phyloP scores from a whole-genome alignment of 1,139 yeast genomes.

The Suhomyces bokatorum region DNA sequence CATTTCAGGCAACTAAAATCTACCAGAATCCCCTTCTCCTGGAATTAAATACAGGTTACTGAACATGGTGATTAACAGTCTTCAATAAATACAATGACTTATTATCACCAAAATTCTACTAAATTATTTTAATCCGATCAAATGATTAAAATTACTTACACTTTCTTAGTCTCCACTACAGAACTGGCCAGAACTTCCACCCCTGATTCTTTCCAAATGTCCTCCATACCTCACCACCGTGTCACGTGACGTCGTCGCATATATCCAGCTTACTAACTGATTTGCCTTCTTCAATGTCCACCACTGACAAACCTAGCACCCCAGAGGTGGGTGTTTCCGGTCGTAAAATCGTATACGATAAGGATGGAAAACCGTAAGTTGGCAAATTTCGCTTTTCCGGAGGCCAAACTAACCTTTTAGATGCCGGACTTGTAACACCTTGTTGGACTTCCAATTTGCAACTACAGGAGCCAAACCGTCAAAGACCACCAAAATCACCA shows the following conservation, averaged over 20 bases:
- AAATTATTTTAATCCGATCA: too few relatives aligned
- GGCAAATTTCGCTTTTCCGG: neutral
- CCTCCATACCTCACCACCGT: neutral
- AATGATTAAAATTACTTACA: too few relatives aligned
- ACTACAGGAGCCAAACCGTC: constrained; percentile 20
- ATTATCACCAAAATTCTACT: too few relatives aligned
- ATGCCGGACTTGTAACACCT: constrained; percentile 81
- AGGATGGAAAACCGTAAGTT: constrained; percentile 88
- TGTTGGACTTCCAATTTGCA: constrained; percentile 73
- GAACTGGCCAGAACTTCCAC: too few relatives aligned
- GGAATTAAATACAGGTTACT: too few relatives aligned
- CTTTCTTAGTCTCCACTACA: too few relatives aligned
- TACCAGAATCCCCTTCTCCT: too few relatives aligned
- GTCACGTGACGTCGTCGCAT: neutral
- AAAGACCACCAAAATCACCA: constrained; percentile 14
- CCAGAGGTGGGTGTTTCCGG: constrained; percentile 61
- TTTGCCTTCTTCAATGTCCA: constrained; percentile 7
- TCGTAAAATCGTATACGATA: constrained; percentile 71
- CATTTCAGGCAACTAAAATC: too few relatives aligned
- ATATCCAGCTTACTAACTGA: constrained; percentile 4
- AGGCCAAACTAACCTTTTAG: constrained; percentile 33
- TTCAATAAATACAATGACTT: too few relatives aligned
- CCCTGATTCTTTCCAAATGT: too few relatives aligned
- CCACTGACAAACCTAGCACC: constrained; percentile 12
- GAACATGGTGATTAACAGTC: too few relatives aligned